Evolutionary conservation across 2,329 filamentous ascomycete genomes (phyloP).

Genomic region (Orbilia oligospora): DNA sequence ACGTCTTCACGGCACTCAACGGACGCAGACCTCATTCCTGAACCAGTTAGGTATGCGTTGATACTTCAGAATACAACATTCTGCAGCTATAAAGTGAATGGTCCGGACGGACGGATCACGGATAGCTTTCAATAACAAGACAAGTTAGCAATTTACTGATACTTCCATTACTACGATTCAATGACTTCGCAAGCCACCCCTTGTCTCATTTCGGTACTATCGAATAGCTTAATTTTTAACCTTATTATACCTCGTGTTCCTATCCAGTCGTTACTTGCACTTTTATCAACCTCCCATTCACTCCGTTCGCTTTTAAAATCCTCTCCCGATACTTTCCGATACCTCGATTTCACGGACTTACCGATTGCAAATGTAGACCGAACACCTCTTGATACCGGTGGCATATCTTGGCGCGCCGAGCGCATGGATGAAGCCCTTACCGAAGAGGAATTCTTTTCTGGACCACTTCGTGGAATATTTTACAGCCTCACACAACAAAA

Average conservation of each 20-base stretch:
- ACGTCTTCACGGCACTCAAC: background rate
- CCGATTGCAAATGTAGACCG: constrained; percentile 9
- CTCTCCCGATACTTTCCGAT: constrained; percentile 49
- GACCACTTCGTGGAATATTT: constrained; percentile 41
- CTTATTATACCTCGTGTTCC: constrained; percentile 43
- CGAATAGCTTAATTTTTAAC: constrained; percentile 46
- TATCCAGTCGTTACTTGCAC: constrained; percentile 17
- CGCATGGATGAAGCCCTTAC: constrained; percentile 45
- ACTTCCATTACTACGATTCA: background rate
- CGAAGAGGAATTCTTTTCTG: constrained; percentile 44
- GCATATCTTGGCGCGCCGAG: constrained; percentile 48
- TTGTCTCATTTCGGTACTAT: constrained; percentile 31
- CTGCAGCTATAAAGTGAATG: constrained; percentile 9
- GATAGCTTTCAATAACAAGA: constrained; percentile 1
- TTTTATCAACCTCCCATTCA: constrained; percentile 31
- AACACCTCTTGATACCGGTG: constrained; percentile 36
- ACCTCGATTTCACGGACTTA: constrained; percentile 30
- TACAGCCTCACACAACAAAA: constrained; percentile 32
- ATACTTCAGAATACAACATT: background rate
- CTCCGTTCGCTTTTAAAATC: constrained; percentile 21
- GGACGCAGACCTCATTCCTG: background rate
- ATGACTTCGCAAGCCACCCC: constrained; percentile 15
- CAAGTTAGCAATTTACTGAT: background rate
- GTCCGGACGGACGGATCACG: constrained; percentile 19
- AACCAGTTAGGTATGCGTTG: background rate